phyloP scores from a whole-genome alignment of 306 rosid genomes.

The Argentina anserina region DNA sequence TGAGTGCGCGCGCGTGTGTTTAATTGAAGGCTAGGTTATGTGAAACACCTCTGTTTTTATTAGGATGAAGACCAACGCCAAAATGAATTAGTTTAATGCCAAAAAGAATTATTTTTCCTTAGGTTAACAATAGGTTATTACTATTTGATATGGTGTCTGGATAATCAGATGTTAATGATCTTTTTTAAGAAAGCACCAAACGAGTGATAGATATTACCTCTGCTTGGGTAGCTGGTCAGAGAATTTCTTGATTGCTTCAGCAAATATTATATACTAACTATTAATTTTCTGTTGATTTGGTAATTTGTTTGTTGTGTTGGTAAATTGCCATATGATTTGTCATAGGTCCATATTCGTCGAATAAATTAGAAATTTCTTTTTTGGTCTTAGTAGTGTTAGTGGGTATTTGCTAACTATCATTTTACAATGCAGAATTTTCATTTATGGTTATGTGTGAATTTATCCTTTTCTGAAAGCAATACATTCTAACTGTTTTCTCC shows the following conservation, averaged over 20 bases:
- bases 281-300: background rate
- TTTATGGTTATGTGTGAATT: conserved; percentile 8
- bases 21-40: background rate
- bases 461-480: background rate
- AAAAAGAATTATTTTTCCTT: background rate
- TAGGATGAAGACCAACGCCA: background rate
- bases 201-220: background rate
- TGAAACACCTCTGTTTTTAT: background rate
- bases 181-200: background rate
- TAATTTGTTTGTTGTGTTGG: background rate
- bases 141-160: background rate
- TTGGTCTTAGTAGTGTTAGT: background rate
- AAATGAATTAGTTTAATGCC: background rate
- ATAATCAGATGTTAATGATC: background rate
- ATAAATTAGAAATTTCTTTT: background rate
- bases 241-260: background rate
- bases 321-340: background rate
- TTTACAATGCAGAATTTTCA: conserved; percentile 6
- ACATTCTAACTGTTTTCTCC: background rate
- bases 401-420: background rate
- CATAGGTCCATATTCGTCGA: background rate
- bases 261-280: background rate
- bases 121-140: background rate
- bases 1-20: background rate
- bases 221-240: background rate